A percentile compares a stretch with the other conserved stretches of the same genome.
These are phyloP conservation scores for Pythium vanterpoolii DNA, from an alignment of 352 stramenopile genomes.

Conservation along the genomic window DNA sequence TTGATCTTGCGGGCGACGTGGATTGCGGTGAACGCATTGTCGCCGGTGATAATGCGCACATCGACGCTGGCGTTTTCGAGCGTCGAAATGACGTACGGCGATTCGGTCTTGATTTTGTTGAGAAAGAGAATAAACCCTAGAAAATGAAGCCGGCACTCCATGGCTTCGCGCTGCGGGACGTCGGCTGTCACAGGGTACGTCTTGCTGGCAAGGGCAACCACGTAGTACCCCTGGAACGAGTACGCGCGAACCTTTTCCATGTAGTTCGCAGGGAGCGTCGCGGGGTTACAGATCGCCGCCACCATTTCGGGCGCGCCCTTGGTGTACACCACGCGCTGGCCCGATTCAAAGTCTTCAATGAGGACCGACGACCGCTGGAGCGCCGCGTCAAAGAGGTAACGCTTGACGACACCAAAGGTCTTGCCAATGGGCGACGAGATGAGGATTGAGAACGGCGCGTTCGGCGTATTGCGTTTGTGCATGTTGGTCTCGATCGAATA, in stretches of 20 bases:
- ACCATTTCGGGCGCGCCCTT: conserved; percentile 72
- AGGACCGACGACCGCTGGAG: conserved; percentile 68
- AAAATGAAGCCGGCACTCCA: conserved; percentile 79
- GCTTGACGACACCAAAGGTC: conserved; percentile 62
- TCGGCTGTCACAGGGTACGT: conserved; percentile 49
- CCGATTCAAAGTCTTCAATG: conserved; percentile 63
- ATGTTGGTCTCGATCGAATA: conserved; percentile 69
- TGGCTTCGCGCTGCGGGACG: conserved; percentile 53
- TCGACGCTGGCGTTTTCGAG: conserved; percentile 74
- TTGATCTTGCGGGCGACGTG: conserved; percentile 72
- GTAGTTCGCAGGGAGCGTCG: conserved; percentile 72
- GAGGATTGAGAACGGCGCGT: conserved; percentile 56
- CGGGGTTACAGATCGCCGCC: conserved; percentile 52
- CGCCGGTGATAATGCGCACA: conserved; percentile 87
- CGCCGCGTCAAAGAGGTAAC: conserved; percentile 67
- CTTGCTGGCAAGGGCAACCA: conserved; percentile 62
- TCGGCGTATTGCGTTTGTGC: conserved; percentile 40
- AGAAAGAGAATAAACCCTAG: conserved; percentile 87
- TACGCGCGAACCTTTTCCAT: conserved; percentile 49
- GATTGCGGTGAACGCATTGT: conserved; percentile 79
- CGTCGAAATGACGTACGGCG: conserved; percentile 70
- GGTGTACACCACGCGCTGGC: conserved; percentile 57
- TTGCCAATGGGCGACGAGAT: conserved; percentile 71
- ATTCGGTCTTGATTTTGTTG: conserved; percentile 89
- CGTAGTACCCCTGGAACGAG: conserved; percentile 84